Base-by-base conservation (phyloP, 441 rosid genomes). In the Erodium texanum region DNA sequence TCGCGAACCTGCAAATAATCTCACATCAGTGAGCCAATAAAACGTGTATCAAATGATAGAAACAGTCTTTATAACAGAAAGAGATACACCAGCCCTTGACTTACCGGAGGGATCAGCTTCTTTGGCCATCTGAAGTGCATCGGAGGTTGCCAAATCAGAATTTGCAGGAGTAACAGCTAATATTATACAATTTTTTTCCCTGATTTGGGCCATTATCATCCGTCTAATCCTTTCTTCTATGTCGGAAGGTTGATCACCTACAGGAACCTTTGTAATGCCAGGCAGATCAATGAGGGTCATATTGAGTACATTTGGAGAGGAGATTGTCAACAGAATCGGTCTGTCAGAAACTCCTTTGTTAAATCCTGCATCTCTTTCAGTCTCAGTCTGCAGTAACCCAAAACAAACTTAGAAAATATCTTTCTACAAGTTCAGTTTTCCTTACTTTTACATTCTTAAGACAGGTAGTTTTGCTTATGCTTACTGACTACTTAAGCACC, bases 81-180 rank as follows among this genome's bases (percentile, higher is more conserved):
- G 65, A 15, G 23, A 61, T 10, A 61, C 24, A 54, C n/a, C 64
- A 71, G 27, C 18, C 24, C 32, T 6, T 24, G 14, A 68, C 58
- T 50, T 74, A 83, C 97, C 89, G 66, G 74, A 72, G 36, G 97
- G 95, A 75, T 88, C 93, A 14, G 83, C 97, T 16, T 58, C 76
- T 80, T 74, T 78, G 16, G 97, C 93, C 66, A 90, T 76, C 69
- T 90, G 86, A 64, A 90, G 84, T 0, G 93, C 91, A 80, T 88
- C 97, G 5, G 95, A 90, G 67, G 82, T 90, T 2, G 93, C 91
- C 75, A 90, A 79, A 87, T 90, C 97, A 5, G 90, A 79, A 82
- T 88, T 90, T 0, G 95, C 97, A 0, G 91, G 89, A 66, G 84
- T 76, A 70, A 90, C 89, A 24, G 97, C 95, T 29, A 90, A 71